Conservation (phyloP, 352 stramenopile genomes). For the Phytophthora colocasiae region DNA sequence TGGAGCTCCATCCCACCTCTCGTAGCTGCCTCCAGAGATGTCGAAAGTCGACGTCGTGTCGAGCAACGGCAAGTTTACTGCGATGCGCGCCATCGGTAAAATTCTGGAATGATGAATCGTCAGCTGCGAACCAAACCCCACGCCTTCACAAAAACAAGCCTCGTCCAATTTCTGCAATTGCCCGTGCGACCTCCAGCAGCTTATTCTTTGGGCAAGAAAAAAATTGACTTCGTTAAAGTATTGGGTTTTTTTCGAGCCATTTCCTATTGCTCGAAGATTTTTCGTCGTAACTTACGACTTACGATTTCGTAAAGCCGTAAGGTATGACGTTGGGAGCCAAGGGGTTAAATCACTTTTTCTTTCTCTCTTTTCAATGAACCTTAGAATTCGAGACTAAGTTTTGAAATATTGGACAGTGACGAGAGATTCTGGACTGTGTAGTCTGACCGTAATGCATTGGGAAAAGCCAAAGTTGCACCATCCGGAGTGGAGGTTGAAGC, state of each 20-base stretch:
- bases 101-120: not conserved
- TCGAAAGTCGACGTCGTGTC: not conserved
- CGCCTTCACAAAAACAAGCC: not conserved
- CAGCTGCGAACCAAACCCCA: not conserved
- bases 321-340: not conserved
- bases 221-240: conserved; percentile 18
- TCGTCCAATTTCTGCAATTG: not conserved
- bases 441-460: no score
- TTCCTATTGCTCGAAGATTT: not conserved
- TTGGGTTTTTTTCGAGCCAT: conserved; percentile 10
- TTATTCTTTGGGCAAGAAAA: not conserved
- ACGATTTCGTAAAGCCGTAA: no score
- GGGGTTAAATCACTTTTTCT: not conserved
- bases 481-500: no score
- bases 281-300: conserved; percentile 13
- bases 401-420: no score
- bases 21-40: not conserved
- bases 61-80: not conserved
- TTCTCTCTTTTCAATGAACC: no score
- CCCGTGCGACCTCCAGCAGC: not conserved
- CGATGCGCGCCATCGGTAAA: not conserved
- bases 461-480: no score
- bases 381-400: no score
- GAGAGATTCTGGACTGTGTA: no score
- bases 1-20: not conserved